phyloP scores from a whole-genome alignment of 2,329 filamentous ascomycete genomes.

The Sphaerulina populicola region DNA sequence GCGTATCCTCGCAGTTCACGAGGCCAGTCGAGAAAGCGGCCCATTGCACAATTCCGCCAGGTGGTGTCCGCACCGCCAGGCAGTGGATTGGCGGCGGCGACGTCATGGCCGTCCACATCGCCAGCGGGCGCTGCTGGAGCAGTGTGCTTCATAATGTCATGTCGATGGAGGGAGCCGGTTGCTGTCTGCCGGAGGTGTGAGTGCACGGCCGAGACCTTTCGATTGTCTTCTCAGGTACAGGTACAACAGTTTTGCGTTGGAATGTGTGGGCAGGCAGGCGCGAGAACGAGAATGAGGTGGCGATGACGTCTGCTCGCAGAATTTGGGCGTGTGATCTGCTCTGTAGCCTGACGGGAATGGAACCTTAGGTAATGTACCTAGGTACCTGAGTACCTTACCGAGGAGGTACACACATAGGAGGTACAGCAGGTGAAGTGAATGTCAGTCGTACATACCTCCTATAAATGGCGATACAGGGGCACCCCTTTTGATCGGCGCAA shows the following conservation, averaged over 20 bases:
- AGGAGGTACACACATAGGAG: not conserved
- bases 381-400: no score
- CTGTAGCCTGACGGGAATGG: not conserved
- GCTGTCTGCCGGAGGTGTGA: not conserved
- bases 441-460: no score
- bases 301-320: not conserved
- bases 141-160: slow-evolving; percentile 14
- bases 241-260: not conserved
- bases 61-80: slow-evolving; percentile 10
- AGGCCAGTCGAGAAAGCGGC: slow-evolving; percentile 33
- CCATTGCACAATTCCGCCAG: slow-evolving; percentile 26
- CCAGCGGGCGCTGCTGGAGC: slow-evolving; percentile 2
- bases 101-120: not conserved
- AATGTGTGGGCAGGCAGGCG: not conserved
- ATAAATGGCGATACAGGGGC: not conserved
- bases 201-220: not conserved
- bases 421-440: not conserved
- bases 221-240: no score
- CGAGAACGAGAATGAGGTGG: not conserved
- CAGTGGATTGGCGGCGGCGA: slow-evolving; percentile 6
- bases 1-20: slow-evolving; percentile 23
- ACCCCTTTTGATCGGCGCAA: not conserved
- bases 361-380: no score
- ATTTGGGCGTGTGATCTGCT: not conserved
- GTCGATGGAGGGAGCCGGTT: not conserved